Evolutionary conservation across 805 yeast species (phyloP).

Genomic region (Schwanniomyces sp.): DNA sequence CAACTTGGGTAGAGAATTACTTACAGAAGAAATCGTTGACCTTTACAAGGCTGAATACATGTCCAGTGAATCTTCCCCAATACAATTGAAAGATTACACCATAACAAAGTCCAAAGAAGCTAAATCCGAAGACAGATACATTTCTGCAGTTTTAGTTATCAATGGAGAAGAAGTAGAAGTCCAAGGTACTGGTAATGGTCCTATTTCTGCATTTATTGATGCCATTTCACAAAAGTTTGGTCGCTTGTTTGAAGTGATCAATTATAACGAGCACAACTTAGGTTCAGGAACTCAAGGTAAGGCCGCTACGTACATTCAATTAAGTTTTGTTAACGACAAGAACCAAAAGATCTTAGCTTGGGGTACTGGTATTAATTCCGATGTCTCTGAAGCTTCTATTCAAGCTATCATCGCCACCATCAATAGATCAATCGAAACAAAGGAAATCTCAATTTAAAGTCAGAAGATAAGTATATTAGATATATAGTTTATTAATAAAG

Average conservation of each 20-base stretch:
- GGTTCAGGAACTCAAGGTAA: conserved; percentile 70
- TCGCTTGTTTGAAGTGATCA: conserved; percentile 57
- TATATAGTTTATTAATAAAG: background rate
- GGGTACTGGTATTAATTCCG: conserved; percentile 46
- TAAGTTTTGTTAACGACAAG: conserved; percentile 37
- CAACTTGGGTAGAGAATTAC: conserved; percentile 64
- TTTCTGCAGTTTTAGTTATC: conserved; percentile 38
- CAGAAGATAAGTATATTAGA: background rate
- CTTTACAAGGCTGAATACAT: conserved; percentile 60
- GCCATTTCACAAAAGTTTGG: conserved; percentile 57
- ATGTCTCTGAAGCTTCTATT: conserved; percentile 49
- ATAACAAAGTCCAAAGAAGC: conserved; percentile 32
- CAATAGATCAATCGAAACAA: conserved; percentile 29
- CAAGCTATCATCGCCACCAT: conserved; percentile 66
- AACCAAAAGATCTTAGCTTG: conserved; percentile 34
- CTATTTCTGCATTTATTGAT: conserved; percentile 70
- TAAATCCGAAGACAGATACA: conserved; percentile 44
- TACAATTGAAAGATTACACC: conserved; percentile 46
- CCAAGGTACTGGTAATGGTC: conserved; percentile 73
- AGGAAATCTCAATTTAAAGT: conserved; percentile 13
- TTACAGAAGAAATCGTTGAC: conserved; percentile 60
- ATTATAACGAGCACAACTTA: conserved; percentile 71
- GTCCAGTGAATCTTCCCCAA: conserved; percentile 23
- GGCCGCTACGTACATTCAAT: conserved; percentile 75
- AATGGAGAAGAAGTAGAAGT: conserved; percentile 28